phyloP scores from a whole-genome alignment of 306 rosid genomes.

The Vigna trinervia region DNA sequence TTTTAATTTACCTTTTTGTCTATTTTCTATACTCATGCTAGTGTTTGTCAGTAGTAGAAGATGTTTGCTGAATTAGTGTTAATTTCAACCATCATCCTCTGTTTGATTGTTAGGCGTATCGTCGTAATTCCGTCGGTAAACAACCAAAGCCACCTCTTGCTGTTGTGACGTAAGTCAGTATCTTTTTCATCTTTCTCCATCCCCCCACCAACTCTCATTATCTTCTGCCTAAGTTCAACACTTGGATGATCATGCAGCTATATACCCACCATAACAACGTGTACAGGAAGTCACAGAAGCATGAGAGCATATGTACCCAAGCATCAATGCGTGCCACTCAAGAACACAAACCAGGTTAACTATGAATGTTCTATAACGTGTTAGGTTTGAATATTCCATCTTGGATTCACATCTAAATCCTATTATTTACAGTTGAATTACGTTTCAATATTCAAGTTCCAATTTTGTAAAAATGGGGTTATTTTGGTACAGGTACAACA shows the following conservation, averaged over 20 bases:
- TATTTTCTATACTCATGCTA: too few relatives aligned
- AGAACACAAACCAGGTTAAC: constrained; percentile 73
- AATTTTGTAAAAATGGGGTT: neutral
- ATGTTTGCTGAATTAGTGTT: neutral
- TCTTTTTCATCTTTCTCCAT: constrained; percentile 7
- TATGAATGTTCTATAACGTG: neutral
- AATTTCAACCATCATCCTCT: constrained; percentile 4
- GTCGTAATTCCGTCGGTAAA: constrained; percentile 42
- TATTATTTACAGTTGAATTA: constrained; percentile 13
- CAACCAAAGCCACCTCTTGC: constrained; percentile 69
- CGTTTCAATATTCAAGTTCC: neutral
- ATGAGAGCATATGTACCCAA: constrained; percentile 77
- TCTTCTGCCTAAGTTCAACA: neutral
- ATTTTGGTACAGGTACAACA: constrained; percentile 60
- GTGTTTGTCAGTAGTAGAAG: too few relatives aligned
- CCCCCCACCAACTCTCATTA: neutral
- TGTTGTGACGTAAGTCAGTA: constrained; percentile 63
- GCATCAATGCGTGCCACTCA: constrained; percentile 79
- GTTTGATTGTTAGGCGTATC: constrained; percentile 55
- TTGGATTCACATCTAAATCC: neutral
- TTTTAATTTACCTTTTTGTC: too few relatives aligned
- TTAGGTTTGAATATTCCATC: neutral
- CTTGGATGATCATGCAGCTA: constrained; percentile 56
- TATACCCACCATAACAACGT: constrained; percentile 73
- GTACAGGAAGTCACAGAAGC: constrained; percentile 86